phyloP scores from a whole-genome alignment of 768 basidiomycete genomes.

The Phanerodontia chrysosporium region DNA sequence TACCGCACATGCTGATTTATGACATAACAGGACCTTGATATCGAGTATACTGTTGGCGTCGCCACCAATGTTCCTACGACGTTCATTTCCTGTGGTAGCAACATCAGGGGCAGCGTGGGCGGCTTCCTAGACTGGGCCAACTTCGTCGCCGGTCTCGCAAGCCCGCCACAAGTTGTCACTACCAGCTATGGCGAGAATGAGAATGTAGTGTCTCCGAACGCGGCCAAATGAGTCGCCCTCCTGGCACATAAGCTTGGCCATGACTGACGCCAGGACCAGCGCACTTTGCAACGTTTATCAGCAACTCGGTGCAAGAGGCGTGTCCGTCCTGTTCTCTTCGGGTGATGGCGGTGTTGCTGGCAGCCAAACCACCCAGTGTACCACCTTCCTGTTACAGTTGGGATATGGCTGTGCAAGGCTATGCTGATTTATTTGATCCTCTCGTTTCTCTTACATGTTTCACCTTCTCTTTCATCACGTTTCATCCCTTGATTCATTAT shows the following conservation, averaged over 20 bases:
- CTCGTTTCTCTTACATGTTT: too few relatives aligned
- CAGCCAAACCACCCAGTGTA: conserved; percentile 23
- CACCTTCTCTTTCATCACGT: too few relatives aligned
- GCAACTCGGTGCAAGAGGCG: conserved; percentile 33
- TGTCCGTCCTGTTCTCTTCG: conserved; percentile 34
- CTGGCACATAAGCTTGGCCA: background rate
- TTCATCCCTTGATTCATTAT: too few relatives aligned
- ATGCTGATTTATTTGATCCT: too few relatives aligned
- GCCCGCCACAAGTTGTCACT: conserved; percentile 28
- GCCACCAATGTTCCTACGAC: conserved; percentile 26
- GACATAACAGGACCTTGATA: conserved; percentile 32
- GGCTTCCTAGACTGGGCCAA: conserved; percentile 31
- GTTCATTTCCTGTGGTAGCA: conserved; percentile 31
- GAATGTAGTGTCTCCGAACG: conserved; percentile 14
- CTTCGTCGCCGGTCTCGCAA: conserved; percentile 19
- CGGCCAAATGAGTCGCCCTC: conserved; percentile 22
- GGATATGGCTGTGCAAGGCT: too few relatives aligned
- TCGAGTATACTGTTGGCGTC: conserved; percentile 33
- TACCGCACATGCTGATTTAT: too few relatives aligned
- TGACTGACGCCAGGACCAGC: conserved; percentile 11
- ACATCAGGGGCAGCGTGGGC: conserved; percentile 24
- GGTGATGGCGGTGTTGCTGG: conserved; percentile 36
- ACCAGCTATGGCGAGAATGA: conserved; percentile 33
- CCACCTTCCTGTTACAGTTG: too few relatives aligned
- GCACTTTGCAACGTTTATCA: conserved; percentile 31